Conservation (phyloP, 768 basidiomycete genomes). For the Austroboletus eburneus region DNA sequence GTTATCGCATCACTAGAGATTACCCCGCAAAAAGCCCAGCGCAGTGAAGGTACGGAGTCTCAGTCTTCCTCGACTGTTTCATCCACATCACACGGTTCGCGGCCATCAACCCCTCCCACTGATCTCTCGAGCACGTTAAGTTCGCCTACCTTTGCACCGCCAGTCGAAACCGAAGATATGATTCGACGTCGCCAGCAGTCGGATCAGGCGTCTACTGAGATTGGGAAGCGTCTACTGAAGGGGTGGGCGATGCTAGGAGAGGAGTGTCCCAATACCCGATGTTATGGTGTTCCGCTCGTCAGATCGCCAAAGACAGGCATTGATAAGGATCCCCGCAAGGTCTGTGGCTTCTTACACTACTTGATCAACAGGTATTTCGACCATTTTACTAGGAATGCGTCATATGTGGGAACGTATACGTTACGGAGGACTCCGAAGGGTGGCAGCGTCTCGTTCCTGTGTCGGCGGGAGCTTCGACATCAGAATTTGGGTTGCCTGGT, state of each 20-base stretch:
- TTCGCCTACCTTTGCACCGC: constrained; percentile 60
- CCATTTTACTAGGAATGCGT: constrained; percentile 65
- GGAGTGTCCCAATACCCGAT: constrained; percentile 66
- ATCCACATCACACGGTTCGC: constrained; percentile 51
- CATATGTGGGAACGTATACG: constrained; percentile 61
- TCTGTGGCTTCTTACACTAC: constrained; percentile 23
- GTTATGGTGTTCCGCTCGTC: constrained; percentile 82
- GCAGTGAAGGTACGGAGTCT: constrained; percentile 22
- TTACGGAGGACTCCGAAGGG: constrained; percentile 52
- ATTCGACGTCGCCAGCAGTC: constrained; percentile 74
- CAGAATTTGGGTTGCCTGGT: constrained; percentile 1
- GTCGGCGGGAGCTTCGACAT: constrained; percentile 5
- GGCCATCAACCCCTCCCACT: constrained; percentile 74
- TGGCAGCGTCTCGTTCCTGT: constrained; percentile 41
- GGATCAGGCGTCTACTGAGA: constrained; percentile 73
- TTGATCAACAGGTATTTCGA: constrained; percentile 1
- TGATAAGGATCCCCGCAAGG: constrained; percentile 65
- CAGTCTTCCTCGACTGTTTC: constrained; percentile 39
- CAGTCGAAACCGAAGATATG: constrained; percentile 62
- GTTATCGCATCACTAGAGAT: constrained; percentile 1
- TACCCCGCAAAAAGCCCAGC: constrained; percentile 13
- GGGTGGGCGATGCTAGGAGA: constrained; percentile 92
- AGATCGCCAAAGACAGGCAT: constrained; percentile 63
- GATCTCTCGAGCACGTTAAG: constrained; percentile 60
- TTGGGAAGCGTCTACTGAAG: constrained; percentile 70